Percentiles rank a stretch among this genome's conserved stretches.
phyloP scores from a whole-genome alignment of 2,329 filamentous ascomycete species.

The Trichophyton mentagrophytes region DNA sequence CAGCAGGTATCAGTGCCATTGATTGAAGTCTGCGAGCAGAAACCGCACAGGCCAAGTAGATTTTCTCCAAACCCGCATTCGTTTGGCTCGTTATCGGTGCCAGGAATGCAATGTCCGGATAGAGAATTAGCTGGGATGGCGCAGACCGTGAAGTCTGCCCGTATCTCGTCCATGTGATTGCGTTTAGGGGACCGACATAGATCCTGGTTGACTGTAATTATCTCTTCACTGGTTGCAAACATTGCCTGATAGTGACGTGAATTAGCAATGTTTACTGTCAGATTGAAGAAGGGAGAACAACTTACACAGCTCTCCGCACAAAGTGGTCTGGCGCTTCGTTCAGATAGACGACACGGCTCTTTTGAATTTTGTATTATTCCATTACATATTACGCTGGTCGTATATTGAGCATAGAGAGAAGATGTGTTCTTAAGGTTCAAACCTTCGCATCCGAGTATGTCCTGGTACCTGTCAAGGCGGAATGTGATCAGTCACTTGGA shows the following conservation, averaged over 20 bases:
- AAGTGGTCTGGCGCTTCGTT: conserved; percentile 55
- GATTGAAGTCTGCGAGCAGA: conserved; percentile 67
- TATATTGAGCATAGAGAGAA: conserved; percentile 83
- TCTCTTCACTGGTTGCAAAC: conserved; percentile 77
- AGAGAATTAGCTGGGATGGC: conserved; percentile 70
- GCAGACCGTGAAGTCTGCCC: conserved; percentile 86
- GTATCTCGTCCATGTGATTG: conserved; percentile 62
- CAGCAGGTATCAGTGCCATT: conserved; percentile 96
- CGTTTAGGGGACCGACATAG: conserved; percentile 56
- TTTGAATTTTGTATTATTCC: conserved; percentile 84
- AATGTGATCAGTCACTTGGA: not conserved
- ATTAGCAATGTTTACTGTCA: conserved; percentile 11
- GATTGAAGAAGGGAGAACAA: conserved; percentile 21
- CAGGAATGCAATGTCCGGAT: conserved; percentile 60
- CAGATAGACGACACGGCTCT: conserved; percentile 51
- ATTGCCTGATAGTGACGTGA: conserved; percentile 46
- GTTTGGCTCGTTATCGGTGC: conserved; percentile 63
- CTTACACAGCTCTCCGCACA: conserved; percentile 79
- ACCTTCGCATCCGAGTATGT: conserved; percentile 64
- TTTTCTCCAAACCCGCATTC: conserved; percentile 77
- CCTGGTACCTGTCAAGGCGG: conserved; percentile 54
- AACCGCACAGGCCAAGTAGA: conserved; percentile 65
- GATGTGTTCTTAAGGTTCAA: conserved; percentile 67
- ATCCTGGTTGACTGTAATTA: conserved; percentile 59
- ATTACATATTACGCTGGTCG: conserved; percentile 84